Base-by-base conservation (phyloP, 106 monocot genomes). In the Dioscorea dumetorum region DNA sequence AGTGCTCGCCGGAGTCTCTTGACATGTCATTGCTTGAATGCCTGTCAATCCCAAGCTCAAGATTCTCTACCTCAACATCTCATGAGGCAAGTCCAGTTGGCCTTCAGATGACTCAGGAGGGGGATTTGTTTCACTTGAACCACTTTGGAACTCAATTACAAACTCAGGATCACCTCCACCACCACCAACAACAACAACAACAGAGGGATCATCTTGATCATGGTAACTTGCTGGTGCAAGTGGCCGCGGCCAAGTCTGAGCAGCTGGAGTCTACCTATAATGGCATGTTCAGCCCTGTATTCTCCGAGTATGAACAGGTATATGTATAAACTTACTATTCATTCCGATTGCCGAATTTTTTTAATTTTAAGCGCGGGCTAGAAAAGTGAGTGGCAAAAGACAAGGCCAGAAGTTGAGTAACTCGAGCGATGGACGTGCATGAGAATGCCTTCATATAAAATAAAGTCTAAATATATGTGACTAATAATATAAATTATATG, bases 11-110 rank as follows among this genome's bases (percentile, higher is more conserved):
- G 6, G 22, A 16, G 64, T 2, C 41, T 4, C 4, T 16, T 2
- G 63, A 33, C 58, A 10, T 15, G 41, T 67, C 81, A 33, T 24
- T 81, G 58, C 19, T 77, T 13, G 81, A 81, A 48, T 81, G 72
- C 69, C 13, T 81, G 68, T 51, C 71, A 48, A 80, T 67, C 24
- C 74, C 74, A 11, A 63, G 57, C 58, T 57, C 72, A 61, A 35
- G 49, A n/a, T 34, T 32, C 17, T 22, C 51, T 24, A 67, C 21
- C 22, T 33, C 60, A 22, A 24, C 60, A 8, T 13, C 19, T 60
- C n/a, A n/a, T n/a, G 23, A 13, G 60, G 28, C 50, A n/a, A 31
- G 33, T 24, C 24, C 12, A 16, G 69, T 48, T 0, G 48, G 63
- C 20, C 22, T 64, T 12, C 73, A 53, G 63, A 57, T 64, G 54